Base-by-base conservation (phyloP, 768 basidiomycete genomes). In the Pleurotus citrinopileatus region DNA sequence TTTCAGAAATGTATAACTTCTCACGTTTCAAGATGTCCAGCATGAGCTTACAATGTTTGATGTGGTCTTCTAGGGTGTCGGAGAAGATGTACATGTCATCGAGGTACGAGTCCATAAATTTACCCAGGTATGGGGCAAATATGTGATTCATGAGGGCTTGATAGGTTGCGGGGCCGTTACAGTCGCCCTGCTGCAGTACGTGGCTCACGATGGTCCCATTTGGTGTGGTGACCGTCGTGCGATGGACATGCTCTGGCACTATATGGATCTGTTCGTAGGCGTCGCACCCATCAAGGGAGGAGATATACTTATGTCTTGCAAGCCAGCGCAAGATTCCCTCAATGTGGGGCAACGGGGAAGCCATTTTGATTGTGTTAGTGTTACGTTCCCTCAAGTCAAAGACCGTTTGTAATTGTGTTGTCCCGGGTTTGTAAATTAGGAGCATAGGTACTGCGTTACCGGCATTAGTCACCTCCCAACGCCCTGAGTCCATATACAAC, bases 241-340 rank as follows among this genome's bases (percentile, higher is more conserved):
- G 46, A 1, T 52, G 28, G 0, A 70, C 66, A 52, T 70, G 61
- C 17, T 64, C 59, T 10, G 64, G 64, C 7, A 61, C 45, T 0
- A 68, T 58, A 1, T 60, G 27, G 26, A 69, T 65, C 36, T 77
- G 76, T 57, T 78, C 71, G 58, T 74, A 78, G 2, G 72, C 72
- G 43, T 73, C 65, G n/a, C 66, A 63, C 34, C 71, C 51, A 56
- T 78, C 72, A 1, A 79, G 61, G 4, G 67, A 62, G 0, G 72
- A 66, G 0, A 70, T 54, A 48, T 66, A 71, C 8, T 45, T 55
- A 0, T 61, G 59, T 0, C 60, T n/a, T 0, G 73, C 70, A 0
- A 73, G 69, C 12, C 70, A 60, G 9, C 63, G 32, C 3, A 67
- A 44, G 0, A 80, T 75, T 1, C 63, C 64, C 12, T 78, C 73